Conservation (phyloP, 2,329 filamentous ascomycete genomes). For the Colletotrichum spinosum region DNA sequence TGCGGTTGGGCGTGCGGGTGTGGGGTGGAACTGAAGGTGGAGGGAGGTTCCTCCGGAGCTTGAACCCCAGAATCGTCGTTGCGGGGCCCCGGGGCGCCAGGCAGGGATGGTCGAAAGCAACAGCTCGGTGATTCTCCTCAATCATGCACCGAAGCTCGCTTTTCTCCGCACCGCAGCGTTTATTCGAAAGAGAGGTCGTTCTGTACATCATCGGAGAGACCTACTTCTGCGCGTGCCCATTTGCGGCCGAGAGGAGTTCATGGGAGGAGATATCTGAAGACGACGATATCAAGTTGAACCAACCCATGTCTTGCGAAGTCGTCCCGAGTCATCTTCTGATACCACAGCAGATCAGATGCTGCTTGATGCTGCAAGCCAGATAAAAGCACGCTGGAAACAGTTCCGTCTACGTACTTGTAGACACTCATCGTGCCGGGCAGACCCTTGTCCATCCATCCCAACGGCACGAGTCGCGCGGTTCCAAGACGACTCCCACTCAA, state of each 20-base stretch:
- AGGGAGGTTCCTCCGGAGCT: constrained; percentile 7
- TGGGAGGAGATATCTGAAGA: too few species aligned
- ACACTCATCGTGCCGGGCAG: neutral
- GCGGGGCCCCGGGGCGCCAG: constrained; percentile 16
- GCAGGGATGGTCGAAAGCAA: neutral
- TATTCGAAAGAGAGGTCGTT: neutral
- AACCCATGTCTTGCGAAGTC: too few species aligned
- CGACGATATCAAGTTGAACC: too few species aligned
- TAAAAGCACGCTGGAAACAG: too few species aligned
- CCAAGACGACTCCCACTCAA: constrained; percentile 1
- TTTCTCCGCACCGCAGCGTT: constrained; percentile 25
- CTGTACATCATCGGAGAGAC: too few species aligned
- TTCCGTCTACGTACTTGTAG: too few species aligned
- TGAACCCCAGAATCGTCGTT: constrained; percentile 23
- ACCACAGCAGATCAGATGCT: too few species aligned
- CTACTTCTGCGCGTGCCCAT: too few species aligned
- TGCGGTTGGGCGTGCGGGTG: too few species aligned
- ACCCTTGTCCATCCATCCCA: neutral
- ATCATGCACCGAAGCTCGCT: constrained; percentile 26
- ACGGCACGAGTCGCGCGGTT: constrained; percentile 5
- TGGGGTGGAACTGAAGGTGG: neutral
- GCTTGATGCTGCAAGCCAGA: too few species aligned
- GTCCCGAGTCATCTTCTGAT: too few species aligned
- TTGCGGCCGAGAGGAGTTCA: neutral
- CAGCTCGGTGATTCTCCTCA: constrained; percentile 27